Conservation (phyloP, 345 rosid genomes). For the Salix koriyanagi region DNA sequence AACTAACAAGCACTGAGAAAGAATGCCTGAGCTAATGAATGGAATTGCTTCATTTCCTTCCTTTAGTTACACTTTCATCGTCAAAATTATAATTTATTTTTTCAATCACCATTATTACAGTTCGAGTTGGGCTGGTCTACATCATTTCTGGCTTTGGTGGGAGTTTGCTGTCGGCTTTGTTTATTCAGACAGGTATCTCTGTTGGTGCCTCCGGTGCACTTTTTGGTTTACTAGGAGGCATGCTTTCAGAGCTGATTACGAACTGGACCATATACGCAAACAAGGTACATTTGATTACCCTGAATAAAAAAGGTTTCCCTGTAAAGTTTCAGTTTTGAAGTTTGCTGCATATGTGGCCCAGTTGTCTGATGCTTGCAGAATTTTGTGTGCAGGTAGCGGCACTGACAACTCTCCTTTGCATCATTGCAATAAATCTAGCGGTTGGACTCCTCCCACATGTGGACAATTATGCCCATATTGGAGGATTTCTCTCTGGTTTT, state of each 20-base stretch:
- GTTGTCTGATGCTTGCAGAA: slow-evolving; percentile 1
- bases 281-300: slow-evolving; percentile 47
- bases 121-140: slow-evolving; percentile 71
- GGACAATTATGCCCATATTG: slow-evolving; percentile 97
- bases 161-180: slow-evolving; percentile 85
- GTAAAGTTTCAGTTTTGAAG: not conserved
- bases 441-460: slow-evolving; percentile 92
- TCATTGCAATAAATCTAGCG: slow-evolving; percentile 74
- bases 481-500: slow-evolving; percentile 87
- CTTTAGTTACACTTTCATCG: not conserved
- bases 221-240: slow-evolving; percentile 88
- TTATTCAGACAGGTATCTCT: slow-evolving; percentile 66
- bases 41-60: not conserved
- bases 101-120: slow-evolving; percentile 26
- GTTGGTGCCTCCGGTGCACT: slow-evolving; percentile 99
- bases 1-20: not conserved
- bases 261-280: slow-evolving; percentile 92
- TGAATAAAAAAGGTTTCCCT: not conserved
- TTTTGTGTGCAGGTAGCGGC: slow-evolving; percentile 50
- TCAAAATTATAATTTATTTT: not conserved
- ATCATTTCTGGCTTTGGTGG: slow-evolving; percentile 92
- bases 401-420: slow-evolving; percentile 57
- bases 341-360: not conserved
- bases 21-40: not conserved
- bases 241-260: slow-evolving; percentile 94